phyloP scores from a whole-genome alignment of 345 rosid species.

The Clausena lansium region DNA sequence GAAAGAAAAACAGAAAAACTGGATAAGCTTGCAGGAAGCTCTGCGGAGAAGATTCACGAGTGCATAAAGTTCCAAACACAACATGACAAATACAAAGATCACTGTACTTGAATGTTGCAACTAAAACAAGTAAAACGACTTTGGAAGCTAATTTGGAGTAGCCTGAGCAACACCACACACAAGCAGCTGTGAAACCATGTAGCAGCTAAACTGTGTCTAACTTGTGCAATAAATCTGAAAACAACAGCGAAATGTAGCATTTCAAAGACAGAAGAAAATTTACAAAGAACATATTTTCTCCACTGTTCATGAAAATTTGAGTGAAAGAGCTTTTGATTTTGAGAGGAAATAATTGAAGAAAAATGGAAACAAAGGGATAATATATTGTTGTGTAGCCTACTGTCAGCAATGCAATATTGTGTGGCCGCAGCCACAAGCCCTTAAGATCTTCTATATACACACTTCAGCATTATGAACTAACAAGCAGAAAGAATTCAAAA shows the following conservation, averaged over 20 bases:
- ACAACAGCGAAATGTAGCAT: not conserved
- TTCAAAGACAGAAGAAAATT: not conserved
- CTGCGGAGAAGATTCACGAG: not conserved
- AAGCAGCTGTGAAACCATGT: not conserved
- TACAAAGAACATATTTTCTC: no score
- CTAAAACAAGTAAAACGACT: not conserved
- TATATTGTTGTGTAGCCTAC: not conserved
- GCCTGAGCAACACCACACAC: not conserved
- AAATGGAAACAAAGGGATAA: not conserved
- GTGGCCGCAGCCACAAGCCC: not conserved
- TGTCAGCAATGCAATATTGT: not conserved
- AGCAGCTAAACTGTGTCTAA: not conserved
- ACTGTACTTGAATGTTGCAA: not conserved
- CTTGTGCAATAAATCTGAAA: not conserved
- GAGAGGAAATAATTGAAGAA: not conserved
- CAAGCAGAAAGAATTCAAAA: not conserved
- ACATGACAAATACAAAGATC: not conserved
- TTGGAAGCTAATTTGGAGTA: not conserved
- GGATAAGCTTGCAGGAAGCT: not conserved
- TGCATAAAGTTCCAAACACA: not conserved
- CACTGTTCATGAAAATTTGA: not conserved
- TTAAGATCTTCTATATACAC: not conserved
- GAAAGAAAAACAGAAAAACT: not conserved
- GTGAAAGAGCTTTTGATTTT: not conserved
- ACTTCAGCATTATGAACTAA: no score